phyloP scores from a whole-genome alignment of 495 filamentous ascomycete species.

The Trichoderma reesei region DNA sequence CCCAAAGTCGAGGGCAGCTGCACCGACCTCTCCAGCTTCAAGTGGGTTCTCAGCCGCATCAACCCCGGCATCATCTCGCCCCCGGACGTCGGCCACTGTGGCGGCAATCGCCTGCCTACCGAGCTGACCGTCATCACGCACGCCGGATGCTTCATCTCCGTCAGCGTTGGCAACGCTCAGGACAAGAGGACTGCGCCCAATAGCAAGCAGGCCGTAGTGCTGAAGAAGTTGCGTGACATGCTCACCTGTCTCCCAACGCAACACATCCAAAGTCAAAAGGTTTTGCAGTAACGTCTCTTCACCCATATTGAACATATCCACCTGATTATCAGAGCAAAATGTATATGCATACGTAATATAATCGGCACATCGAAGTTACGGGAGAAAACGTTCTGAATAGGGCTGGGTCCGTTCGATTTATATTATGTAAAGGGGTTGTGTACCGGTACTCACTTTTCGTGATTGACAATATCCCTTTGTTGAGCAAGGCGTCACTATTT shows the following conservation, averaged over 20 bases:
- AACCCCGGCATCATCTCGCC: constrained; percentile 40
- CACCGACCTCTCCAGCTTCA: constrained; percentile 37
- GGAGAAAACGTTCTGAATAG: no score
- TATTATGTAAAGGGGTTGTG: no score
- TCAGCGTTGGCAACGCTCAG: constrained; percentile 51
- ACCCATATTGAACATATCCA: no score
- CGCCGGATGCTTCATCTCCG: constrained; percentile 47
- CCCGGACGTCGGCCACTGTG: constrained; percentile 48
- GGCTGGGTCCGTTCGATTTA: no score
- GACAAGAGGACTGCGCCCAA: constrained; percentile 49
- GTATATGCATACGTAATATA: no score
- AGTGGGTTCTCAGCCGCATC: constrained; percentile 52
- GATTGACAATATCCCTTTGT: no score
- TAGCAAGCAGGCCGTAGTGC: constrained; percentile 44
- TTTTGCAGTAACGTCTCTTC: no score
- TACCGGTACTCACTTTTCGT: no score
- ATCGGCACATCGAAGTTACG: no score
- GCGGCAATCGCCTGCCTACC: constrained; percentile 43
- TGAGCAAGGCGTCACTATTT: no score
- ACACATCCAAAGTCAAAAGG: neutral
- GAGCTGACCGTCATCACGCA: constrained; percentile 40
- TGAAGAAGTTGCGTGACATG: constrained; percentile 43
- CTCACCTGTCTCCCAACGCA: constrained; percentile 33
- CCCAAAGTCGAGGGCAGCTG: constrained; percentile 41
- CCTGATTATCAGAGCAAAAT: no score